Evolutionary conservation across 495 filamentous ascomycete species (phyloP), one percentile per base, ranked within the genome.

Genomic region (Filosporella fistucella): DNA sequence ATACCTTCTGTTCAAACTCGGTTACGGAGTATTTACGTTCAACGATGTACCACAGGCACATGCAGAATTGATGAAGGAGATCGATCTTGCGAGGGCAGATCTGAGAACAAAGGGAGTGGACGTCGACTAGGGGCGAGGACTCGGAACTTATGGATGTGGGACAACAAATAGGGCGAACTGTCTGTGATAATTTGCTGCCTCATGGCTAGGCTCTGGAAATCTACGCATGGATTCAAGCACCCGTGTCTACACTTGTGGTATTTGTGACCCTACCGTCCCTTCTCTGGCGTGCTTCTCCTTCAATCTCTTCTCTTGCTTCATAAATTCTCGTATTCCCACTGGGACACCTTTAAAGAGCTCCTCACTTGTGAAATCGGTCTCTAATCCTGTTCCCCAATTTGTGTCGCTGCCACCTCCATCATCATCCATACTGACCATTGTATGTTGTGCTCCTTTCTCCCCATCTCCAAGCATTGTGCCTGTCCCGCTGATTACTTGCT

Each of bases 251-350:
- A 38, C 16, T 21, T 21, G 8, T 20, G 13, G 7, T 20, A n/a
- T n/a, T n/a, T n/a, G n/a, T n/a, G n/a, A 43, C 26, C 34, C 53
- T 30, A 34, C 39, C 26, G 49, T 51, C 14, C 51, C 50, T 41
- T 69, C 62, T 43, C 68, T 37, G 28, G 63, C 59, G 59, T 88
- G 84, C 65, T 78, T 88, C 66, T 85, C 75, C 63, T 89, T 89
- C 50, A 98, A 66, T 64, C 68, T 84, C 77, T 96, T 98, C 72
- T 98, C 93, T 39, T 83, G 89, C 71, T 84, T 87, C 91, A 98
- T 97, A 65, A 98, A 98, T 63, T 94, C 93, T 46, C 86, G 76
- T 51, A 98, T 95, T 5, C 93, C 94, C 17, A 98, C 86, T 0
- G 94, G 91, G 33, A 98, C 80, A 53, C 80, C 81, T 45, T 78